Base-by-base conservation (phyloP, 345 rosid species). In the Citrus hindsii region DNA sequence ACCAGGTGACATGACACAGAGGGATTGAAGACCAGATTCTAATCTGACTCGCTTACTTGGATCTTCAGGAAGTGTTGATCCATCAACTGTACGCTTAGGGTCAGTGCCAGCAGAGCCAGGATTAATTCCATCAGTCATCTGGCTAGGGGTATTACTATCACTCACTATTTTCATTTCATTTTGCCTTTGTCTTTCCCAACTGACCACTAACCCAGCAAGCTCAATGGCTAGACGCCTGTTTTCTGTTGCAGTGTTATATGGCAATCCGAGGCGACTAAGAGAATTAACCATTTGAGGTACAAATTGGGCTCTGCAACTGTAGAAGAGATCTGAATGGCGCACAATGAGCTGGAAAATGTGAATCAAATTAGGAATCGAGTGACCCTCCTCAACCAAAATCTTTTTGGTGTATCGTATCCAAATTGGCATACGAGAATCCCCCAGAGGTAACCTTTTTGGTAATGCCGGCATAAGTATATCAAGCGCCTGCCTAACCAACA, bases 211-310 rank as follows among this genome's bases (percentile, higher is more conserved):
- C 60, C 99, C 98, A 84, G 99, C 99, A 84, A 96, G 99, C 84
- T 96, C 99, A 85, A 96, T 94, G 28, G 99, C 98, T 40, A 96
- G 97, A 71, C 97, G 97, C 88, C 99, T 90, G 85, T 94, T 94
- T 80, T 96, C 99, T 12, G 92, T 88, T 46, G 98, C 91, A 70
- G 98, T 91, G 86, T 89, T 96, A 83, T 89, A 94, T 55, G 99
- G 98, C 88, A 96, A 89, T 76, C 99, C 99, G 68, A 96, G 93
- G 53, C 99, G 95, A 82, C 98, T 96, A 73, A 96, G 91, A 74
- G 99, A 94, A 86, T 96, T 96, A 81, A 96, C 99, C 99, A 96
- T 96, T 85, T 96, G 99, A 82, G 98, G 99, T 55, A 96, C 99
- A 85, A 96, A 96, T 75, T 96, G 99, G 27, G 98, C 99, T 85